Evolutionary conservation across 2,329 filamentous ascomycete species (phyloP).

Genomic region (Helicocarpus griseus): DNA sequence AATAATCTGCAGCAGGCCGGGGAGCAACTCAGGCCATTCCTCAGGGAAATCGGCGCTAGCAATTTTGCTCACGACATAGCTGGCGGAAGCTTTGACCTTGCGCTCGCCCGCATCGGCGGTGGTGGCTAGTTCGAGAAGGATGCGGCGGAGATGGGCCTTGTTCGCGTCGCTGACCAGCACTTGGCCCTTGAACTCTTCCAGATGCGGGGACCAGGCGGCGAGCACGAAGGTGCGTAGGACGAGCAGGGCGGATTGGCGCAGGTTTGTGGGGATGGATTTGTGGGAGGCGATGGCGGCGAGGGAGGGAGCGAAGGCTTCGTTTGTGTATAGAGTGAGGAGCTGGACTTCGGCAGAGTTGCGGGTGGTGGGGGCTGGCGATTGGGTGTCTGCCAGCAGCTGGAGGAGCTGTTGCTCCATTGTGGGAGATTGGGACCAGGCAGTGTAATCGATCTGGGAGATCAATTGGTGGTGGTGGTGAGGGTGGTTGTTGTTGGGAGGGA

Average conservation of each 20-base stretch:
- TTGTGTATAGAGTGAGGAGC: constrained; percentile 59
- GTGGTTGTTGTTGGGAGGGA: not conserved
- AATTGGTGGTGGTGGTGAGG: not conserved
- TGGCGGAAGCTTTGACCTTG: constrained; percentile 81
- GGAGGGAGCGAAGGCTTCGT: constrained; percentile 64
- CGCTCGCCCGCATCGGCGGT: constrained; percentile 62
- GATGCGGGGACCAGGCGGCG: constrained; percentile 69
- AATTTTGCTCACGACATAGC: constrained; percentile 86
- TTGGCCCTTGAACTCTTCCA: constrained; percentile 59
- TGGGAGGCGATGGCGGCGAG: constrained; percentile 75
- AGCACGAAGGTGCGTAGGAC: constrained; percentile 75
- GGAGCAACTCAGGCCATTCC: constrained; percentile 83
- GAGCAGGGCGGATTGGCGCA: constrained; percentile 75
- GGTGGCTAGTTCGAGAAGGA: constrained; percentile 67
- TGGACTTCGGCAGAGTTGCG: constrained; percentile 82
- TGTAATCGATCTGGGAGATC: not conserved
- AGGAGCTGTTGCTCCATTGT: constrained; percentile 89
- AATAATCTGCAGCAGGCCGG: constrained; percentile 67
- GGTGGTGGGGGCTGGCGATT: constrained; percentile 63
- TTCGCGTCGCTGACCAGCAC: constrained; percentile 62
- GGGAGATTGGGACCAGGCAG: not conserved
- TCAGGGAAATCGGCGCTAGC: constrained; percentile 89
- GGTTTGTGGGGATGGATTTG: constrained; percentile 58
- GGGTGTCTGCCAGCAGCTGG: constrained; percentile 76
- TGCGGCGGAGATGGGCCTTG: constrained; percentile 62